Conservation (phyloP, 2,329 filamentous ascomycete genomes). For the Colletotrichum kahawae region DNA sequence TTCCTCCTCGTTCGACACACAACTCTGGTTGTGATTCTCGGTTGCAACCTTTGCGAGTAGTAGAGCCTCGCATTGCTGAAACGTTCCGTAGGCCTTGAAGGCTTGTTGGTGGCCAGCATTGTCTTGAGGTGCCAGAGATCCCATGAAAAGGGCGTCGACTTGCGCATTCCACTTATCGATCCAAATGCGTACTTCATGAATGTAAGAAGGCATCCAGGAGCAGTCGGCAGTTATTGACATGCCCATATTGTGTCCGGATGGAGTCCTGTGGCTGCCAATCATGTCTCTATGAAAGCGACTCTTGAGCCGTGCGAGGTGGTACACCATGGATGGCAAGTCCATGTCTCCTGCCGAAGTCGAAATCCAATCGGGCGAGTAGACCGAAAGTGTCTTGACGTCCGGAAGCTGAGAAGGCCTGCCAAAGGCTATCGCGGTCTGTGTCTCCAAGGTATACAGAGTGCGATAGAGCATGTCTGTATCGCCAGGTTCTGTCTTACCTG, state of each 20-base stretch:
- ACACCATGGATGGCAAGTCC: background rate
- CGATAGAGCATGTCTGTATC: background rate
- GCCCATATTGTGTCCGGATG: background rate
- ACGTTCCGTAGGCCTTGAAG: background rate
- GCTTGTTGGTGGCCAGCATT: background rate
- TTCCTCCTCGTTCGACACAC: background rate
- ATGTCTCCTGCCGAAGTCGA: background rate
- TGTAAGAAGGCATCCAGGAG: background rate
- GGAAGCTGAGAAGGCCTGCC: background rate
- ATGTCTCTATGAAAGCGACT: background rate
- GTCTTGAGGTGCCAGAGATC: background rate
- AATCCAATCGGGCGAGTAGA: background rate
- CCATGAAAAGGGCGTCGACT: background rate
- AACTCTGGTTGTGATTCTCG: background rate
- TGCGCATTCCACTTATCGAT: background rate
- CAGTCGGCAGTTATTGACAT: background rate
- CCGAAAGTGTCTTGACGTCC: background rate
- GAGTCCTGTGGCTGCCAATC: background rate
- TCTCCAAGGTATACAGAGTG: background rate
- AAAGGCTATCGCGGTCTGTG: background rate
- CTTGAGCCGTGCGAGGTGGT: background rate
- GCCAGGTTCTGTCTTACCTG: background rate
- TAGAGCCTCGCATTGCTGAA: background rate
- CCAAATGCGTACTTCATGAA: background rate
- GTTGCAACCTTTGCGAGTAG: background rate